Percentiles rank a stretch among this genome's conserved stretches.
phyloP scores from a whole-genome alignment of 2,329 filamentous ascomycete species.

The Aspergillus pseudoterreus region DNA sequence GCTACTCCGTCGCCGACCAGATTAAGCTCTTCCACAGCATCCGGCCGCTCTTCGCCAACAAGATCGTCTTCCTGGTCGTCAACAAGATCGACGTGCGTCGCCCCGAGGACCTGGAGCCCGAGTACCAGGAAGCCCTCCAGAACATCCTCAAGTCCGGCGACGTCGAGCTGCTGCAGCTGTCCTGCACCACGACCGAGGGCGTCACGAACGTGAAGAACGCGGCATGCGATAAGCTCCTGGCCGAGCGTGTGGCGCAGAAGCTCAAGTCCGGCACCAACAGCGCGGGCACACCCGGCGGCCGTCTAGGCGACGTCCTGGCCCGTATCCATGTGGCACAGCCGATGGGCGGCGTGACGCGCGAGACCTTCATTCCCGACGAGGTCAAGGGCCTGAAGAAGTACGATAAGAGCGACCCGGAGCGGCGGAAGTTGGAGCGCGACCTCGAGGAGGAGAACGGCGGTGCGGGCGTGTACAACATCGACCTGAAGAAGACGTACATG shows the following conservation, averaged over 20 bases:
- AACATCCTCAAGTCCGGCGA: conserved; percentile 78
- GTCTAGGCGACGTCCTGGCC: conserved; percentile 84
- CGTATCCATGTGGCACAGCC: conserved; percentile 97
- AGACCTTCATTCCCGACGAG: conserved; percentile 85
- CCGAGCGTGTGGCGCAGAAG: conserved; percentile 91
- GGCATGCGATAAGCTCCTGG: conserved; percentile 87
- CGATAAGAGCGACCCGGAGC: conserved; percentile 81
- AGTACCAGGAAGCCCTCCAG: conserved; percentile 73
- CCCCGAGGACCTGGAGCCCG: conserved; percentile 79
- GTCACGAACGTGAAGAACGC: conserved; percentile 94
- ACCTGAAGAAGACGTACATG: conserved; percentile 83
- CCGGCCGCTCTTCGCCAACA: conserved; percentile 95
- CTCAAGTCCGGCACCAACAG: conserved; percentile 82
- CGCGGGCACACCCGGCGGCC: conserved; percentile 70
- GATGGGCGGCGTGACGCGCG: conserved; percentile 71
- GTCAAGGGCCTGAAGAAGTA: conserved; percentile 80
- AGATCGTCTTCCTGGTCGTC: conserved; percentile 91
- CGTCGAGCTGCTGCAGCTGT: conserved; percentile 88
- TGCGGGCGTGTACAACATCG: conserved; percentile 92
- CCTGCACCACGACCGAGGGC: conserved; percentile 91
- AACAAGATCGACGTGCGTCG: conserved; percentile 96
- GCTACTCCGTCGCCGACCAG: conserved; percentile 88
- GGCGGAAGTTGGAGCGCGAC: conserved; percentile 76
- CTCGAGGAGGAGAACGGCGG: conserved; percentile 89
- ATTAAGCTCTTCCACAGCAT: conserved; percentile 95